Base-by-base conservation (phyloP, 306 rosid genomes). In the Elaeagnus macrophylla region DNA sequence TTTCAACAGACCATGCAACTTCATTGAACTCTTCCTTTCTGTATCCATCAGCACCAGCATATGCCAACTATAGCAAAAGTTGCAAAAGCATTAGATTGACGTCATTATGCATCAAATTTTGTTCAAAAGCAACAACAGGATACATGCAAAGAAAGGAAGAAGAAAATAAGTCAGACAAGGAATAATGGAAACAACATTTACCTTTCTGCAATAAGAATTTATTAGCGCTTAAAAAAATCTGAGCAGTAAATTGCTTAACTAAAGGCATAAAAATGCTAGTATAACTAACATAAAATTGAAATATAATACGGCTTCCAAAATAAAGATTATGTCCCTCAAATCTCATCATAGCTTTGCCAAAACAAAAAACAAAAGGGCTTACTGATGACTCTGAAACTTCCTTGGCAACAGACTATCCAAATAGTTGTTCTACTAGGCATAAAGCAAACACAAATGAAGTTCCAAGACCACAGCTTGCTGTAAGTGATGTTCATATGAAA, bases 381-480 rank as follows among this genome's bases (percentile, higher is more conserved):
- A 91, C 94, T 91, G 86, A 50, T 36, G 42, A 65, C 56, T 81
- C 83, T 80, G 77, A 89, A 67, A 84, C 72, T 58, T 84, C 83
- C 61, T 62, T 80, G 48, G 94, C 91, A 62, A 75, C 72, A n/a
- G 83, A 74, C 62, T 79, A 91, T 54, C 96, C 97, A 47, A 69
- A 71, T 37, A 91, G 79, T 84, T 83, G 97, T 64, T 81, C 88
- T 8, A 74, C 93, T 60, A 91, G 89, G 53, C 91, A 67, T 47
- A 91, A 66, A 56, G 95, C 91, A 86, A 91, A 91, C 66, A 59
- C 74, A 48, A 74, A 86, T 45, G 86, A 62, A 54, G 97, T 91
- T 74, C 82, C 95, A 7, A 95, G 97, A 25, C 97, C 96, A 40
- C 93, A 94, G 75, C 95, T 91, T 5, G 97, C 83, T 36, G 91